Evolutionary conservation across 441 rosid genomes (phyloP).

Genomic region (Populus trichocarpa): DNA sequence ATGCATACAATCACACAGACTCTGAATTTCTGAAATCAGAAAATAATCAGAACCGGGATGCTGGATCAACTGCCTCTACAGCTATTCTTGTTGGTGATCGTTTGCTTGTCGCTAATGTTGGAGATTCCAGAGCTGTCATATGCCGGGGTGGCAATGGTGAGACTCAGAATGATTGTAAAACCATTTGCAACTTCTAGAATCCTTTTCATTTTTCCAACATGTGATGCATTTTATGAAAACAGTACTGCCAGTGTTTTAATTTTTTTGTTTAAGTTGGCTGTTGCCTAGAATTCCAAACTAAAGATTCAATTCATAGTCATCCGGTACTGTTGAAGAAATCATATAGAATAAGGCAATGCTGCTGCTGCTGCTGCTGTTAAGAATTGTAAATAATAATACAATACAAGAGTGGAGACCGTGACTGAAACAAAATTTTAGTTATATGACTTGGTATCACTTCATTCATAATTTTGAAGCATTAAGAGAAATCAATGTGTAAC

Average conservation of each 20-base stretch:
- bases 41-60: slow-evolving; percentile 87
- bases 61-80: slow-evolving; percentile 99
- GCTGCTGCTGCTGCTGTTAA: neutral
- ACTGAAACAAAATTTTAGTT: neutral
- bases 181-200: neutral
- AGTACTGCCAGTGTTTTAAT: neutral
- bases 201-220: neutral
- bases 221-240: neutral
- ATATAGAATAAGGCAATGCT: neutral
- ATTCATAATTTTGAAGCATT: neutral
- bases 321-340: neutral
- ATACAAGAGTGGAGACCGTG: neutral
- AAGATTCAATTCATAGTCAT: neutral
- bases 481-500: neutral
- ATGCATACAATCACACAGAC: slow-evolving; percentile 91
- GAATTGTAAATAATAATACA: neutral
- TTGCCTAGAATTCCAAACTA: neutral
- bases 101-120: slow-evolving; percentile 96
- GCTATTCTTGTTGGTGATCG: slow-evolving; percentile 96
- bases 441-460: neutral
- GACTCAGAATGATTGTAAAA: slow-evolving; percentile 9
- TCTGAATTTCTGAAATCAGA: slow-evolving; percentile 88
- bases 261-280: neutral
- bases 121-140: slow-evolving; percentile 97
- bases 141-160: slow-evolving; percentile 94